A percentile compares a stretch with the other conserved stretches of the same genome.
phyloP scores from a whole-genome alignment of 2,329 filamentous ascomycete species.

The Xylariaceae sp. region DNA sequence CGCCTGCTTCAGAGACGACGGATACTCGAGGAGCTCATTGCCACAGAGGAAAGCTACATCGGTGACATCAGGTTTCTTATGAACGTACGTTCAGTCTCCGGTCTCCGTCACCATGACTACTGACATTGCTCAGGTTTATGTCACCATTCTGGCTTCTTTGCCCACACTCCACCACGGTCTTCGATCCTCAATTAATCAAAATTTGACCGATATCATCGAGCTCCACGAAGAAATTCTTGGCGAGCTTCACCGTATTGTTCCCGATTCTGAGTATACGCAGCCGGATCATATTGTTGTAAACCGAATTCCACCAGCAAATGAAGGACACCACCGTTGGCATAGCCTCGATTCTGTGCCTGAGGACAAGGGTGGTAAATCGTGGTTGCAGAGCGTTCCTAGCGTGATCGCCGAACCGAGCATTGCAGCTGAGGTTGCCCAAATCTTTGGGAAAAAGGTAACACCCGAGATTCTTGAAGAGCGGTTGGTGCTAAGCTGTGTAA shows the following conservation, averaged over 20 bases:
- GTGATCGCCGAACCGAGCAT: constrained; percentile 56
- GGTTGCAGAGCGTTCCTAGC: constrained; percentile 46
- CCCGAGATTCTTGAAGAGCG: neutral
- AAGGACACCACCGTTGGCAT: constrained; percentile 44
- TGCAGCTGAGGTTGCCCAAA: constrained; percentile 56
- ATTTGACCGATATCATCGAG: constrained; percentile 73
- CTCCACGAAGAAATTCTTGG: constrained; percentile 78
- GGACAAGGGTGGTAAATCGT: constrained; percentile 36
- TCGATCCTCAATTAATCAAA: constrained; percentile 70
- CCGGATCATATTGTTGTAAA: constrained; percentile 32
- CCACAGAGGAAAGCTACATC: constrained; percentile 84
- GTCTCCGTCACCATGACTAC: neutral
- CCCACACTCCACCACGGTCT: constrained; percentile 61
- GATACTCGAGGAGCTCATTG: constrained; percentile 79
- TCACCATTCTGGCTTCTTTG: constrained; percentile 69
- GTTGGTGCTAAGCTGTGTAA: constrained; percentile 7
- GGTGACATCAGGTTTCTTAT: constrained; percentile 80
- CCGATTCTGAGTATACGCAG: constrained; percentile 61
- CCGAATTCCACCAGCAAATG: constrained; percentile 21
- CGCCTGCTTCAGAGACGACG: constrained; percentile 71
- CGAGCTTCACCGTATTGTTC: constrained; percentile 67
- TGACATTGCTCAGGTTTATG: constrained; percentile 56
- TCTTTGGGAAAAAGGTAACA: constrained; percentile 56
- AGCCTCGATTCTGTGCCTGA: constrained; percentile 47
- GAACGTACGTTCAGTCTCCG: constrained; percentile 57